Evolutionary conservation across 768 basidiomycete genomes (phyloP), one percentile per base, ranked within the genome.

Genomic region (Tulasnella sp.): DNA sequence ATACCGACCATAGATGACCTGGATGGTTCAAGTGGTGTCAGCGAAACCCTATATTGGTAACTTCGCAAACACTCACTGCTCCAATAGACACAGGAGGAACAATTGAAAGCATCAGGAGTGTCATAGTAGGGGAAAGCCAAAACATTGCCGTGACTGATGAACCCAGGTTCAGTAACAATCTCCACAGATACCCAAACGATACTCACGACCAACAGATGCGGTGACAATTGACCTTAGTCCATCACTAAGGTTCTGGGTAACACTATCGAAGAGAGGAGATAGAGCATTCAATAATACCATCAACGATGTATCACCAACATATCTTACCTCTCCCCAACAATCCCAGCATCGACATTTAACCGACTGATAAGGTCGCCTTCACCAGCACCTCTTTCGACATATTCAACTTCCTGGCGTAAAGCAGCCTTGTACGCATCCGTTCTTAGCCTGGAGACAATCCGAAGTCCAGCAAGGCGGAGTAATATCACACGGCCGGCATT

Each of bases 1-100:
- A 66, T 96, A 99, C 10, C 91, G 79, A 56, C 93, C 92, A 60
- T 99, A 99, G 63, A 90, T 85, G 10, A 96, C 87, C 85, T 93
- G 57, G 4, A 53, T 57, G 25, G n/a, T 6, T 24, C 8, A 22
- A 53, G 13, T 16, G 40, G 39, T 31, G 34, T 27, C 8, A 8
- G n/a, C 59, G 54, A 13, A 51, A 32, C n/a, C 13, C 5, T 48
- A 53, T 39, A 57, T 51, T 52, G 37, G 54, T 67, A n/a, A n/a
- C n/a, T n/a, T n/a, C n/a, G n/a, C 71, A 27, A 63, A 61, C 20
- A 69, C 73, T 34, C 67, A 92, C 76, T 59, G 90, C 81, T 58
- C 86, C 86, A 48, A 90, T 70, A 20, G 86, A 87, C 4, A 90
- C 77, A 0, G 87, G 87, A 16, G 87, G 87, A 0, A 96, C 91